phyloP scores from a whole-genome alignment of 441 rosid genomes.

The Erysimum pusillum region DNA sequence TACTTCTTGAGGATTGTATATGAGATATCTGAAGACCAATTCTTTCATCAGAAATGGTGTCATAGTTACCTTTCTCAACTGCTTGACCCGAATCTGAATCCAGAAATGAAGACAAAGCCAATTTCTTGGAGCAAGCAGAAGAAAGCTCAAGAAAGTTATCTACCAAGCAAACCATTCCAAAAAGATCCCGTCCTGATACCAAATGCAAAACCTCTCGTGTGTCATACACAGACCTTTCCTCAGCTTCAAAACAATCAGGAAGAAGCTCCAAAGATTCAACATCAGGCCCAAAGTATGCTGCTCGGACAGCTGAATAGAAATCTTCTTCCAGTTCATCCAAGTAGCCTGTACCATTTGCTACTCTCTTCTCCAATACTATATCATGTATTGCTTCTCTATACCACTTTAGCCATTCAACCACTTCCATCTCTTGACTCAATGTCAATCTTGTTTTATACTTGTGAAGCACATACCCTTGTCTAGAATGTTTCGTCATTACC shows the following conservation, averaged over 20 bases:
- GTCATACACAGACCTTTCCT: constrained; percentile 85
- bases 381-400: constrained; percentile 83
- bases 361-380: constrained; percentile 74
- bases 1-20: constrained; percentile 42
- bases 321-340: constrained; percentile 83
- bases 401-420: constrained; percentile 93
- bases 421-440: constrained; percentile 72
- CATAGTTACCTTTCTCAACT: constrained; percentile 47
- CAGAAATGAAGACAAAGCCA: constrained; percentile 53
- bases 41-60: constrained; percentile 36
- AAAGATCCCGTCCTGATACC: constrained; percentile 90
- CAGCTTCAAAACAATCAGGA: constrained; percentile 94
- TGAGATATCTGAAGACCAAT: constrained; percentile 50
- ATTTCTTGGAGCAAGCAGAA: constrained; percentile 51
- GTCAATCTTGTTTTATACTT: constrained; percentile 52
- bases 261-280: constrained; percentile 82
- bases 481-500: constrained; percentile 54
- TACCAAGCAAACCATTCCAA: constrained; percentile 84
- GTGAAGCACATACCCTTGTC: constrained; percentile 52
- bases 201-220: constrained; percentile 85
- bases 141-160: constrained; percentile 63
- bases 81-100: constrained; percentile 44
- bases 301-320: constrained; percentile 81
- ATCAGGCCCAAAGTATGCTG: constrained; percentile 85
- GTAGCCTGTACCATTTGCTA: constrained; percentile 65